Evolutionary conservation across 768 basidiomycete species (phyloP), one percentile per base, ranked within the genome.

Genomic region (Mycena albidolilacea): DNA sequence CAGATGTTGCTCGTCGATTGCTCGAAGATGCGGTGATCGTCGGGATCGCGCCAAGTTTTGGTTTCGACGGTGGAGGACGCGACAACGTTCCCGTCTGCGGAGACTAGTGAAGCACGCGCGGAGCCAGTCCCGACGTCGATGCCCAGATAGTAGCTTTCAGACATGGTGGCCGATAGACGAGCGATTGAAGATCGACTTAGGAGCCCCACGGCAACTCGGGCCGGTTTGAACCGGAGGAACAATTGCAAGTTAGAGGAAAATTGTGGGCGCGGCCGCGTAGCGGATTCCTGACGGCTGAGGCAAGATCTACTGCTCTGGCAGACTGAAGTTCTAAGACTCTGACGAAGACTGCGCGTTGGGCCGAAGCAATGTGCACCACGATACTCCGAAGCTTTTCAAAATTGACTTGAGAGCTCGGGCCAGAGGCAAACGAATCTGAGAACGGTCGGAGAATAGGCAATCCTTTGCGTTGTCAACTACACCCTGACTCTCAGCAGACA

Each of bases 71-170:
- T 93, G 75, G 91, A 90, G 44, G 96, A 94, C 7, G 95, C 94
- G 64, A 92, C 84, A 69, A 96, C 87, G 41, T 85, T 87, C 50
- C 97, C 96, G 55, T 88, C 86, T 21, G 83, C 77, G 67, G 90
- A 89, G 73, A 97, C 90, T 41, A 99, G 90, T 30, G 90, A 92
- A 0, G 96, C 96, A 66, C 98, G 90, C 8, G 92, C 96, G 23
- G 97, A 98, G 70, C 97, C 97, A 1, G 98, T 98, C 15, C 98
- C 98, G 41, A 97, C 94, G 80, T 94, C 93, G 70, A 95, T 84
- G 59, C 94, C 93, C 72, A 95, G 87, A 81, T 92, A 95, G 81
- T 90, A 90, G 69, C 77, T 81, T 66, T 84, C 79, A 58, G 82
- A 78, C 86, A 88, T 87, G 52, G 74, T 70, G 23, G 73, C 21